Conservation (phyloP, 768 basidiomycete genomes). For the Boletus vinaceobasis region DNA sequence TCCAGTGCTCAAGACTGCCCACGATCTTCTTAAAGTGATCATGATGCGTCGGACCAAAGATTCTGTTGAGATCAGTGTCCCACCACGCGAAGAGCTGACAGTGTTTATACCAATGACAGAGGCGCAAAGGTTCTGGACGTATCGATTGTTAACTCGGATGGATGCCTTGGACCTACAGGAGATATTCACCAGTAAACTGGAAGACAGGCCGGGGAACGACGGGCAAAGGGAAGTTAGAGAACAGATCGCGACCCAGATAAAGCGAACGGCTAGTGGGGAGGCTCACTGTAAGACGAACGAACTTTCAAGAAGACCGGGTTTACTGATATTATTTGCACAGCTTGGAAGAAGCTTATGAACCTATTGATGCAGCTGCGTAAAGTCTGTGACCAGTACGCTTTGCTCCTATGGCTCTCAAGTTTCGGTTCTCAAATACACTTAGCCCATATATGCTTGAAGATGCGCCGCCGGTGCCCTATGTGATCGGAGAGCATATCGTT, state of each 20-base stretch:
- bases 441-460: constrained; percentile 54
- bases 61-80: constrained; percentile 45
- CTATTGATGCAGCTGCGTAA: constrained; percentile 68
- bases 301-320: background rate
- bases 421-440: constrained; percentile 4
- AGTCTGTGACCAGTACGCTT: constrained; percentile 63
- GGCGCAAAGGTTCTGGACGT: constrained; percentile 61
- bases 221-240: constrained; percentile 40
- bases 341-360: constrained; percentile 59
- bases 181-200: constrained; percentile 40
- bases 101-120: constrained; percentile 58
- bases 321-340: constrained; percentile 26
- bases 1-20: constrained; percentile 45
- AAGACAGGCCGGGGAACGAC: constrained; percentile 30
- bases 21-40: constrained; percentile 45
- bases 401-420: background rate
- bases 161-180: constrained; percentile 46
- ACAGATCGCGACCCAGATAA: constrained; percentile 38
- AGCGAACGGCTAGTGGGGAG: constrained; percentile 28
- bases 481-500: constrained; percentile 53
- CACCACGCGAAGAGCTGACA: constrained; percentile 55
- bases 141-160: constrained; percentile 50
- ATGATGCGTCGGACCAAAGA: constrained; percentile 65
- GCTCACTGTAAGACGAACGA: constrained; percentile 26
- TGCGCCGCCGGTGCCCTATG: constrained; percentile 47